Evolutionary conservation across 371 early-diverging fungal species (phyloP), one percentile per base, ranked within the genome.

Genomic region (Haplosporangium sp.): DNA sequence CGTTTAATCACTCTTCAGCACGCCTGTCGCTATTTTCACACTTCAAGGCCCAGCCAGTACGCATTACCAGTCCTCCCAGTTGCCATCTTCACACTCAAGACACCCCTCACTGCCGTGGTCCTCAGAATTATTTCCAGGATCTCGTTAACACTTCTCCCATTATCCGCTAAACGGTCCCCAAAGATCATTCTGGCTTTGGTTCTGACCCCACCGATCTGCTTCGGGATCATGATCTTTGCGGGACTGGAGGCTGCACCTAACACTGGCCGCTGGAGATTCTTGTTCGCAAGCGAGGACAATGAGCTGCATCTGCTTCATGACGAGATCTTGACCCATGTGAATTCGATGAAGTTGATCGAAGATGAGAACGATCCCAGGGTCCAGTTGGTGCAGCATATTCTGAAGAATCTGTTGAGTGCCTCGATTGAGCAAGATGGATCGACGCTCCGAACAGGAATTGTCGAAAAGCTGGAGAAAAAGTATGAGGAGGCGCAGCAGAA

Each of bases 251-350:
- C 68, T 77, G 89, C 89, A 62, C 87, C 87, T 20, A 89, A 89
- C 58, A 89, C 89, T 0, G 84, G 84, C 0, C 80, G 89, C 41
- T 75, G 87, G 71, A 75, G 89, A 47, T 76, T 89, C 20, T 69
- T 87, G 48, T 87, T 85, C 59, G 74, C 86, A 7, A 84, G 67
- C 46, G 88, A 89, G 73, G 85, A 86, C 61, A 86, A 87, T 69
- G 86, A 87, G 51, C 40, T 76, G 9, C 82, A 82, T 13, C 59
- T 84, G 47, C 70, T 86, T 7, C 53, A 67, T 37, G 77, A 70
- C 3, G 77, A 76, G 42, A 54, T 76, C 14, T 64, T 72, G 3
- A 52, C 45, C 20, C 71, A 71, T 18, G 18, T 76, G 50, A 54
- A 59, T 13, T 63, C 67, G 8, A 63, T 76, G 18, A 56, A 64